phyloP scores from a whole-genome alignment of 345 rosid genomes.

The Eucalyptus pauciflora region DNA sequence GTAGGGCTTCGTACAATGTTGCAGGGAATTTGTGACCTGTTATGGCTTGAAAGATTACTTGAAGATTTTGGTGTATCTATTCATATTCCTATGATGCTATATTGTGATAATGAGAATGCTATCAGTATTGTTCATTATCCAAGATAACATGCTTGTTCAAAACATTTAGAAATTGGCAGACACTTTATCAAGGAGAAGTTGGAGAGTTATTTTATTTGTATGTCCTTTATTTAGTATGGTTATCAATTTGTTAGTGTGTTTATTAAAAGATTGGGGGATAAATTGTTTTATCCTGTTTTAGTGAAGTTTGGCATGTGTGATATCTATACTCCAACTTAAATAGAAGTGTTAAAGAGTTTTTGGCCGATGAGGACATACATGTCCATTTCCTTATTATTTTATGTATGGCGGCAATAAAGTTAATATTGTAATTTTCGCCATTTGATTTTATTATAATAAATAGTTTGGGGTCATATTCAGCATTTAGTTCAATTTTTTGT shows the following conservation, averaged over 20 bases:
- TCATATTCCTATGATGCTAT: not conserved
- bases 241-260: not conserved
- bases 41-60: no score
- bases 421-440: not conserved
- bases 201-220: no score
- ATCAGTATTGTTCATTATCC: not conserved
- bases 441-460: no score
- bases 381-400: not conserved
- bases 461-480: not conserved
- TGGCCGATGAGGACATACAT: no score
- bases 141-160: not conserved
- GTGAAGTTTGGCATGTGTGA: not conserved
- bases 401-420: not conserved
- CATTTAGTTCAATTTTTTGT: not conserved
- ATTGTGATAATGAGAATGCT: not conserved
- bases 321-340: not conserved
- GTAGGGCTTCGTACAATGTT: not conserved
- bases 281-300: not conserved
- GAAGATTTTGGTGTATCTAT: not conserved
- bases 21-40: not conserved
- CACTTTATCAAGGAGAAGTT: no score
- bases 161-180: not conserved
- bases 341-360: not conserved
- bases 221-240: not conserved
- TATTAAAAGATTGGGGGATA: not conserved